Conservation (phyloP, 345 rosid species). For the Pistacia vera region DNA sequence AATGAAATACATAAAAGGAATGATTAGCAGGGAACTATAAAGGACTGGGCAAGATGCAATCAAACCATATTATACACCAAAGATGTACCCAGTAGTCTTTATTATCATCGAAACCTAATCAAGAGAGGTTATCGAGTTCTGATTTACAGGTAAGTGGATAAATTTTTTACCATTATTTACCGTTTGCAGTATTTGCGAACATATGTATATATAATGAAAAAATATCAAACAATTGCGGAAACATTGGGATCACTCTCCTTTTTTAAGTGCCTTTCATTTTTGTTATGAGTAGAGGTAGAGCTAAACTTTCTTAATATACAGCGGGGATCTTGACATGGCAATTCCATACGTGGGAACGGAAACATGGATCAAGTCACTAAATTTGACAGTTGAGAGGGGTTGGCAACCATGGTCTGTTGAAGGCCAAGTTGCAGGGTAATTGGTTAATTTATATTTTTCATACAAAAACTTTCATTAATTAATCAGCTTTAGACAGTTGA, state of each 20-base stretch:
- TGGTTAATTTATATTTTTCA: not conserved
- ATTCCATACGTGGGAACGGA: conserved; percentile 34
- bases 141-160: conserved; percentile 25
- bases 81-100: not conserved
- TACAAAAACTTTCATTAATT: no score
- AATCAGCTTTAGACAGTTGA: no score
- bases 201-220: no score
- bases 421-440: conserved; percentile 45
- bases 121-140: conserved; percentile 22
- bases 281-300: no score
- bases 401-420: conserved; percentile 49
- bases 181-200: no score
- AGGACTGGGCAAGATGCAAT: conserved; percentile 36
- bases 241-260: no score
- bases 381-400: conserved; percentile 17
- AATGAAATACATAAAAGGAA: no score
- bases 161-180: not conserved
- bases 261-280: no score
- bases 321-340: conserved; percentile 14
- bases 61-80: conserved; percentile 9
- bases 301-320: no score
- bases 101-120: conserved; percentile 27
- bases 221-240: no score
- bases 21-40: conserved; percentile 22
- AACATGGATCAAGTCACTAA: conserved; percentile 29